Base-by-base conservation (phyloP, 345 rosid genomes). In the Geranium brycei region DNA sequence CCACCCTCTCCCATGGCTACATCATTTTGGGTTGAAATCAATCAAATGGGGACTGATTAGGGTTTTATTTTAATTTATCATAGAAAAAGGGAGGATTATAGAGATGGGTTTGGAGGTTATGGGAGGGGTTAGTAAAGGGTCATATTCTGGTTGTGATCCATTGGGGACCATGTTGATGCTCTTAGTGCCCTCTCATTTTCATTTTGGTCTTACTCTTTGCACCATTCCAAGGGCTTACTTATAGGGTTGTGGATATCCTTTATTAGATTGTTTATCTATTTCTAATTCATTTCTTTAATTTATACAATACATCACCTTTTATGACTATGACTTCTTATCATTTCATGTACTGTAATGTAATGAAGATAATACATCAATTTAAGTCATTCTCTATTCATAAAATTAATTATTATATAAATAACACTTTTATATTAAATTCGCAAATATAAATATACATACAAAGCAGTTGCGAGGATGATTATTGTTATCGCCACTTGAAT, bases 141-240 rank as follows among this genome's bases (percentile, higher is more conserved):
- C 87, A 72, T 64, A 68, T 72, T 82, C 81, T 69, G 30, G 72
- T 19, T 65, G 75, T 72, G 79, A 76, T 72, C 35, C 40, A 14
- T 51, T 66, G 68, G 80, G 80, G 78, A 17, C 76, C 81, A 61
- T 7, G 1, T 38, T 15, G 2, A n/a, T 19, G 31, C 62, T 30
- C n/a, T 3, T 47, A 38, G 3, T 58, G 47, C 58, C 62, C 30
- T 31, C 61, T 19, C 40, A 62, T 62, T 5, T 19, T 47, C 57
- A 17, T 7, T 32, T 62, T 19, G 55, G 47, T 53, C 58, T 30
- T 56, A 19, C 28, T 8, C 32, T n/a, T 56, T 35, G 51, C 41
- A 11, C 64, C 11, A 62, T 62, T 53, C 41, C 51, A 62, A 62
- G 55, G 57, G 55, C 30, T 47, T 47, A 47, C 53, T 15, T 47